These are phyloP conservation scores for Aspergillus biplanus DNA, from an alignment of 495 filamentous ascomycete species.

Conservation along the genomic window DNA sequence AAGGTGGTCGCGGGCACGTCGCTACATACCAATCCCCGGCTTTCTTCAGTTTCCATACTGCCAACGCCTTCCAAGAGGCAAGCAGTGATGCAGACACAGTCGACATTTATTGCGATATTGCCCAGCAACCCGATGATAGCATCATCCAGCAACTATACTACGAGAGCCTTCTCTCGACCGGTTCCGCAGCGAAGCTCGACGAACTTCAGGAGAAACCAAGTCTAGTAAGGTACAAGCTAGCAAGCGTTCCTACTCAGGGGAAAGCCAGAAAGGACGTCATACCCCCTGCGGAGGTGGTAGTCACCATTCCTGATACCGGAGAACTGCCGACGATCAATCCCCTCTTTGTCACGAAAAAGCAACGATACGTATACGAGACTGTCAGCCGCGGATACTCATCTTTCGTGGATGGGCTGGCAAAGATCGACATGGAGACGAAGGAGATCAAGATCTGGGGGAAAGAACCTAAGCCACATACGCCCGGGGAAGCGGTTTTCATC, in stretches of 20 bases:
- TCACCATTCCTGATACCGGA: not conserved
- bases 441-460: slow-evolving; percentile 10
- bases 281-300: not conserved
- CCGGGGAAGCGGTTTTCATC: slow-evolving; percentile 21
- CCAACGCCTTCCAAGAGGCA: slow-evolving; percentile 21
- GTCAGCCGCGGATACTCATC: slow-evolving; percentile 19
- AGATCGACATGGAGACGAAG: slow-evolving; percentile 20
- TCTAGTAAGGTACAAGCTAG: slow-evolving; percentile 18
- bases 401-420: slow-evolving; percentile 18
- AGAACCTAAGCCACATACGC: slow-evolving; percentile 20
- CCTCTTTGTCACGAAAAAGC: not conserved
- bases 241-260: not conserved
- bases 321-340: slow-evolving; percentile 25
- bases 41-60: slow-evolving; percentile 23
- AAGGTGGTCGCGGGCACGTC: slow-evolving; percentile 1
- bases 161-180: slow-evolving; percentile 19
- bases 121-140: slow-evolving; percentile 16
- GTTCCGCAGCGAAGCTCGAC: not conserved
- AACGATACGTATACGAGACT: slow-evolving; percentile 16
- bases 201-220: not conserved
- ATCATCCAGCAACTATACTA: slow-evolving; percentile 16
- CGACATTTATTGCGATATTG: slow-evolving; percentile 22
- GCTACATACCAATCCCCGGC: slow-evolving; percentile 13
- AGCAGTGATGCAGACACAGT: not conserved
- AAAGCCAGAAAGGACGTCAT: not conserved